Evolutionary conservation across 768 basidiomycete species (phyloP).

Genomic region (Pilatotrama ljubarskyi): DNA sequence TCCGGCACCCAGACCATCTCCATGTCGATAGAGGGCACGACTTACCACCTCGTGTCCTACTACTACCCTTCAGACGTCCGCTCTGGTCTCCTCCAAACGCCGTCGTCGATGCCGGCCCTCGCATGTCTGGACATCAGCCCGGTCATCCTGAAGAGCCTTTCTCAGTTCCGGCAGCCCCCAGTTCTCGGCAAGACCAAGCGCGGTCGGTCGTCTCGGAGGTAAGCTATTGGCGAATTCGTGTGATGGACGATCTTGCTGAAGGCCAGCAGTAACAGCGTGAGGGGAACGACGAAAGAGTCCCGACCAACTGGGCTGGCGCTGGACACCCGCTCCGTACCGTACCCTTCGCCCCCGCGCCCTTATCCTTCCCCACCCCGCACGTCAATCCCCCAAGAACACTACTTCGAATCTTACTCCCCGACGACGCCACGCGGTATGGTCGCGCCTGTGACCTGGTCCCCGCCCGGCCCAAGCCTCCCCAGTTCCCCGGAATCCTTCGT

Average conservation of each 20-base stretch:
- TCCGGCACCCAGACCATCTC: slow-evolving; percentile 13
- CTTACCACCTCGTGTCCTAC: slow-evolving; percentile 23
- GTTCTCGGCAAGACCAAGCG: slow-evolving; percentile 8
- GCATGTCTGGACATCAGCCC: slow-evolving; percentile 13
- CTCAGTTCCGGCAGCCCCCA: slow-evolving; percentile 15
- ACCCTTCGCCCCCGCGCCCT: too few relatives aligned
- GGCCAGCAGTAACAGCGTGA: neutral
- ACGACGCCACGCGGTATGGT: neutral
- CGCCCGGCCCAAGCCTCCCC: neutral
- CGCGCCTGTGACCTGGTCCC: neutral
- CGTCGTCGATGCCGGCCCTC: slow-evolving; percentile 13
- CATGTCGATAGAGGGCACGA: slow-evolving; percentile 18
- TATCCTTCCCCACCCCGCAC: neutral
- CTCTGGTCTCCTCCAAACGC: slow-evolving; percentile 14
- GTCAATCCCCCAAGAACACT: neutral
- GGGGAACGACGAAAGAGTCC: slow-evolving; percentile 1
- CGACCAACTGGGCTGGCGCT: slow-evolving; percentile 6
- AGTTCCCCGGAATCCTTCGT: slow-evolving; percentile 8
- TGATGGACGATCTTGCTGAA: neutral
- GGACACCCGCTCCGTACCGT: slow-evolving; percentile 9
- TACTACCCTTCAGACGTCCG: slow-evolving; percentile 23
- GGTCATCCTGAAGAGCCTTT: slow-evolving; percentile 5
- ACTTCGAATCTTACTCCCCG: slow-evolving; percentile 2
- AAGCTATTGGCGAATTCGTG: neutral
- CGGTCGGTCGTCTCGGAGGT: slow-evolving; percentile 2